Evolutionary conservation across 441 rosid species (phyloP).

Genomic region (Daphne laureola): DNA sequence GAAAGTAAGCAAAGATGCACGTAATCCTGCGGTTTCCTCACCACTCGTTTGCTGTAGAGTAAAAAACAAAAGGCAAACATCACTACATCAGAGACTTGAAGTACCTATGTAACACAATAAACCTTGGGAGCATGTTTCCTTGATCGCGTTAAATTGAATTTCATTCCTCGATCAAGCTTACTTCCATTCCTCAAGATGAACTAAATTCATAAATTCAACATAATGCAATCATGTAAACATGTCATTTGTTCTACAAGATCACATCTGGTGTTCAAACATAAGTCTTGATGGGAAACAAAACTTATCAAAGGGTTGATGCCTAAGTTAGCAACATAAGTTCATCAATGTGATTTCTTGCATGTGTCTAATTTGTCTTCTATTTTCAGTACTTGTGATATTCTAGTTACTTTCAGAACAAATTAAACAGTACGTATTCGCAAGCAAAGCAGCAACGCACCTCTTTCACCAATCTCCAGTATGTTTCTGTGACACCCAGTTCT

Average conservation of each 20-base stretch:
- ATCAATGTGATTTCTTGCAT: too few relatives aligned
- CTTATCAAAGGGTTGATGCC: neutral
- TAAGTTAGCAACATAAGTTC: slow-evolving; percentile 3
- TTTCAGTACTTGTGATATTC: too few relatives aligned
- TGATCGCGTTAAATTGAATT: neutral
- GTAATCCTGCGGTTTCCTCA: slow-evolving; percentile 36
- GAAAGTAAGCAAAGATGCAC: slow-evolving; percentile 73
- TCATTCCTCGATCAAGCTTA: too few relatives aligned
- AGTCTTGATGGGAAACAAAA: too few relatives aligned
- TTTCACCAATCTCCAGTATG: slow-evolving; percentile 45
- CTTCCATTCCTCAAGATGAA: too few relatives aligned
- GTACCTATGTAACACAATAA: neutral
- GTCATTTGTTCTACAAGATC: too few relatives aligned
- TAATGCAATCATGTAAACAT: too few relatives aligned
- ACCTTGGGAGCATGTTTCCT: neutral
- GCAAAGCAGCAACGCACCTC: slow-evolving; percentile 40
- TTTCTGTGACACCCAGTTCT: slow-evolving; percentile 61
- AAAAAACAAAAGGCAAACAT: slow-evolving; percentile 4
- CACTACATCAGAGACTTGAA: slow-evolving; percentile 8
- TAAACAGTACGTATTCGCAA: neutral
- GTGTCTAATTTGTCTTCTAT: neutral
- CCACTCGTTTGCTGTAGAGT: slow-evolving; percentile 31
- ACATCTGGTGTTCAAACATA: too few relatives aligned
- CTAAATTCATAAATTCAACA: too few relatives aligned
- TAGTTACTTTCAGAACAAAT: too few relatives aligned